phyloP scores from a whole-genome alignment of 352 stramenopile species.

The Phytophthora citricola region DNA sequence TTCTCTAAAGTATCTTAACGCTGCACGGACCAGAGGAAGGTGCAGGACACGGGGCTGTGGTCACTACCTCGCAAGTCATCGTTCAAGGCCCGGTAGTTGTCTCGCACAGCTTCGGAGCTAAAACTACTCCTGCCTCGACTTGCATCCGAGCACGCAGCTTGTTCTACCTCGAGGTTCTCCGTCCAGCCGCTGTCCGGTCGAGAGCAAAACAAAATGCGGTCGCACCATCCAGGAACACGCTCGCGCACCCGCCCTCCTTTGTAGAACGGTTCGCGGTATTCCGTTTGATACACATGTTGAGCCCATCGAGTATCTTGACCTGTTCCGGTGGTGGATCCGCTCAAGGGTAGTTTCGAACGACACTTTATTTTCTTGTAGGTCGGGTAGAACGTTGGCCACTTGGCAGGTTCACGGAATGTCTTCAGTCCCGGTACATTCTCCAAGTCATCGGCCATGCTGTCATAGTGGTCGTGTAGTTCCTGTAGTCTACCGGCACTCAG shows the following conservation, averaged over 20 bases:
- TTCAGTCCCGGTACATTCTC: conserved; percentile 40
- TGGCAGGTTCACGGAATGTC: conserved; percentile 58
- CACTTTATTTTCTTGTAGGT: conserved; percentile 80
- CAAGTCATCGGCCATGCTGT: conserved; percentile 71
- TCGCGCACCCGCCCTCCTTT: conserved; percentile 71
- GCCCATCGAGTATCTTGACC: conserved; percentile 53
- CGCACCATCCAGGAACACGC: conserved; percentile 71
- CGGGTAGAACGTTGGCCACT: conserved; percentile 77
- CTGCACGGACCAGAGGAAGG: conserved; percentile 52
- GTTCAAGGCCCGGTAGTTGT: conserved; percentile 76
- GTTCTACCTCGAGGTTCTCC: conserved; percentile 43
- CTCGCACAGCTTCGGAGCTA: conserved; percentile 22
- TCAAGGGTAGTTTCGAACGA: conserved; percentile 37
- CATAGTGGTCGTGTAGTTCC: conserved; percentile 73
- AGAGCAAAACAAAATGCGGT: conserved; percentile 72
- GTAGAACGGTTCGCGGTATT: conserved; percentile 75
- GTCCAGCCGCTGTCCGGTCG: conserved; percentile 11
- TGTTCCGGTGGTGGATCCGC: conserved; percentile 31
- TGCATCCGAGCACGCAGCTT: conserved; percentile 34
- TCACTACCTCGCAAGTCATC: conserved; percentile 64
- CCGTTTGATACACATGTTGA: conserved; percentile 56
- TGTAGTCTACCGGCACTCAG: conserved; percentile 48
- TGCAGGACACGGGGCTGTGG: conserved; percentile 71
- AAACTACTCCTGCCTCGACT: conserved; percentile 26
- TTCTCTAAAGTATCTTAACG: conserved; percentile 7